Evolutionary conservation across 305 asterid species (phyloP).

Genomic region (Fraxinus velutina): DNA sequence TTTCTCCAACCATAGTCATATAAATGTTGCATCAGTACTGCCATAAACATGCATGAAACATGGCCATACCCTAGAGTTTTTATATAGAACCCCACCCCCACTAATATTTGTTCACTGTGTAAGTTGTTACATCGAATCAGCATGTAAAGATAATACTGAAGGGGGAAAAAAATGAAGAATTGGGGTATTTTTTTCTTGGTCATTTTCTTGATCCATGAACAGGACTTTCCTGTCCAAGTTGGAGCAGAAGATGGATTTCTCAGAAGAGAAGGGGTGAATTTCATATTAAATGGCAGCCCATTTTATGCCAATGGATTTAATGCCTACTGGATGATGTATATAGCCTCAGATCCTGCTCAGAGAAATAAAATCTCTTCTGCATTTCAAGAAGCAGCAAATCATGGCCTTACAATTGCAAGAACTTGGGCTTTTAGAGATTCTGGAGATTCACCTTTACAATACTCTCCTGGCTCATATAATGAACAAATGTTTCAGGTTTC

Average conservation of each 20-base stretch:
- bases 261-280: slow-evolving; percentile 37
- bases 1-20: not conserved
- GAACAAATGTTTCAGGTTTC: slow-evolving; percentile 54
- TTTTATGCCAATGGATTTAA: slow-evolving; percentile 68
- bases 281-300: slow-evolving; percentile 42
- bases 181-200: not conserved
- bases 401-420: slow-evolving; percentile 53
- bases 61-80: not conserved
- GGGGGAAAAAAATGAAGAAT: not conserved
- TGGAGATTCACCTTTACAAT: slow-evolving; percentile 49
- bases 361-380: slow-evolving; percentile 43
- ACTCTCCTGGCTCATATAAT: slow-evolving; percentile 58
- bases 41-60: not conserved
- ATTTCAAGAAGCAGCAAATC: slow-evolving; percentile 44
- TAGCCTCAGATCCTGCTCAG: slow-evolving; percentile 50
- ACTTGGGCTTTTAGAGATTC: slow-evolving; percentile 76
- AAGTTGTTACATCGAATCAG: not conserved
- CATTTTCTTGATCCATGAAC: slow-evolving; percentile 5
- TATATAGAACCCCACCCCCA: not conserved
- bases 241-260: slow-evolving; percentile 43
- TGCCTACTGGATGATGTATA: slow-evolving; percentile 66
- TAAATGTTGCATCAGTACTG: not conserved
- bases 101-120: not conserved
- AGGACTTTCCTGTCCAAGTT: not conserved
- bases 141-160: not conserved